Evolutionary conservation across 192 early-diverging fungal species (phyloP).

Genomic region (Lunasporangiospora selenospora): DNA sequence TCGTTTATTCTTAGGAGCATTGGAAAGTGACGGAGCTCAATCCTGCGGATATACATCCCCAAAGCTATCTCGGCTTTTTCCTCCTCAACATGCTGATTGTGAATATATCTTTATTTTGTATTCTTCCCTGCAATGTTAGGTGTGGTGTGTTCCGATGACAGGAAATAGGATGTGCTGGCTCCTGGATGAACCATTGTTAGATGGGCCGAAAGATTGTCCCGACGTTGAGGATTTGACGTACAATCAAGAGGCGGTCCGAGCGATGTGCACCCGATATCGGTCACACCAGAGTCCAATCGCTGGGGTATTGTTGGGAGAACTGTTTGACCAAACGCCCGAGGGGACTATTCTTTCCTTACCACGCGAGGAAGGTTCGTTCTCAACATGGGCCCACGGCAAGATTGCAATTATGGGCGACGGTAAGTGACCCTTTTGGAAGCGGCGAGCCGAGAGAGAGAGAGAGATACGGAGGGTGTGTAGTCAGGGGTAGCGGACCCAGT

Average conservation of each 20-base stretch:
- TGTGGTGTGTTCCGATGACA: slow-evolving; percentile 42
- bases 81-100: no score
- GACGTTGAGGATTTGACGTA: slow-evolving; percentile 28
- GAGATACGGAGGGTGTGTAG: no score
- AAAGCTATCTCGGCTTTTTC: no score
- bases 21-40: no score
- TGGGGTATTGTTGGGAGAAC: background rate
- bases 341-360: slow-evolving; percentile 13
- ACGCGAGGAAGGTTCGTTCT: slow-evolving; percentile 30
- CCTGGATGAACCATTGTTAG: slow-evolving; percentile 16
- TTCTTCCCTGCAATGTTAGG: slow-evolving; percentile 4
- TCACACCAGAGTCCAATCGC: slow-evolving; percentile 2
- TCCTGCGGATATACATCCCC: no score
- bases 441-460: no score
- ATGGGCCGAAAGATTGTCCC: slow-evolving; percentile 10
- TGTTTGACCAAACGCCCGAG: slow-evolving; percentile 20
- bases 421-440: no score
- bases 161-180: slow-evolving; percentile 32
- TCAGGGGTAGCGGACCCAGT: no score
- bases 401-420: slow-evolving; percentile 41
- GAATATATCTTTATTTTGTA: no score
- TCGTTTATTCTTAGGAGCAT: no score
- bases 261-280: slow-evolving; percentile 3
- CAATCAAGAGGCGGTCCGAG: background rate
- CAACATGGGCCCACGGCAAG: slow-evolving; percentile 32